Conservation (phyloP, 148 eudicot species). For the Amaranthus cruentus region DNA sequence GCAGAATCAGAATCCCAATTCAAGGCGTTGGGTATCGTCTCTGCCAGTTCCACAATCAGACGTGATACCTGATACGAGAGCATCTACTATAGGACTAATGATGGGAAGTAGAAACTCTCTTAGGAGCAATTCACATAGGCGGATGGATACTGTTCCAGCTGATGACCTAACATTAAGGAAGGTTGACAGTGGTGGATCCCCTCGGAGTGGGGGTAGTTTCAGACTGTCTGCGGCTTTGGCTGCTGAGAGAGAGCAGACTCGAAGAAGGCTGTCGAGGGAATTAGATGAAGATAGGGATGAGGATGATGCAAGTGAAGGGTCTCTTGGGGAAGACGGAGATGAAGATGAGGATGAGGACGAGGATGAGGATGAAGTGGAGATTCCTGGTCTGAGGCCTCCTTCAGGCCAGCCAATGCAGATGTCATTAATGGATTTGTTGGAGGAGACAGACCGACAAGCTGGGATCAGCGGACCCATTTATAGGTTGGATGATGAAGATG, state of each 20-base stretch:
- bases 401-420: slow-evolving; percentile 41
- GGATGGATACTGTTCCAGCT: slow-evolving; percentile 25
- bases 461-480: slow-evolving; percentile 50
- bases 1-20: slow-evolving; percentile 16
- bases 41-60: slow-evolving; percentile 13
- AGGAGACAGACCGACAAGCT: slow-evolving; percentile 66
- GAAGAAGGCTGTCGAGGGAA: slow-evolving; percentile 34
- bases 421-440: slow-evolving; percentile 86
- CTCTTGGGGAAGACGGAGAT: background rate
- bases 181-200: slow-evolving; percentile 31
- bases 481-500: slow-evolving; percentile 32
- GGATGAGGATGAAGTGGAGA: slow-evolving; percentile 17
- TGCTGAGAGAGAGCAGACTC: slow-evolving; percentile 43
- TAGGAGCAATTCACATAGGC: slow-evolving; percentile 20
- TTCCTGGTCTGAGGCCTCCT: slow-evolving; percentile 10
- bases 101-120: slow-evolving; percentile 23
- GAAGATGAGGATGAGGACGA: slow-evolving; percentile 20
- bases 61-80: slow-evolving; percentile 7
- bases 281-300: background rate
- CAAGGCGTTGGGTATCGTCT: slow-evolving; percentile 18
- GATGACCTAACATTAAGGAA: slow-evolving; percentile 24
- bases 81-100: background rate
- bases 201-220: slow-evolving; percentile 35
- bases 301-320: background rate
- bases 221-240: slow-evolving; percentile 43